Evolutionary conservation across 805 yeast genomes (phyloP), one percentile per base, ranked within the genome.

Genomic region (Lipomyces oligophaga): DNA sequence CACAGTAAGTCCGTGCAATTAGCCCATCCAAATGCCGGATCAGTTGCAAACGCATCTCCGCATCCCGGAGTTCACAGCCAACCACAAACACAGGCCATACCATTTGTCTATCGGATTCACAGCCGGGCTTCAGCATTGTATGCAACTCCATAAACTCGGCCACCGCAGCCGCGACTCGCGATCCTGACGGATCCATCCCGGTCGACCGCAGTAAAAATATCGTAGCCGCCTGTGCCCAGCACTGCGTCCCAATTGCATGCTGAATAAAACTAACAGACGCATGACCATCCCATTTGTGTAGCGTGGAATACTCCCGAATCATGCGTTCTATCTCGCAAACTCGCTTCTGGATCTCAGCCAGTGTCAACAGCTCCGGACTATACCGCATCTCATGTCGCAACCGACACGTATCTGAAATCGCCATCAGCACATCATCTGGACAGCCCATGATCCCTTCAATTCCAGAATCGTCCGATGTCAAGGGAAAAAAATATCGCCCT

Each of bases 151-250:
- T 40, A 24, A 38, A 50, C 31, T 50, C 55, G 24, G 38, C 48
- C 8, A 47, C 49, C 7, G 45, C 36, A 20, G 44, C 44, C 7
- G 42, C 39, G 22, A 47, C 39, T 4, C 52, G 45, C 4, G 46
- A 41, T 3, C 49, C 46, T 4, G 55, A 50, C 5, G 52, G 55
- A 26, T 50, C 55, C 51, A 47, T 46, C 13, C 55, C 55, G 13
- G 55, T 50, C 15, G 52, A 47, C 13, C 55, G 43, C 16, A 50
- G 33, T 16, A 50, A 40, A 34, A 48, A 41, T 22, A 50, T 43
- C 7, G 44, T 47, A 13, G 55, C 28, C 10, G 55, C 55, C 33
- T 46, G 52, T 13, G 55, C 55, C 55, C 55, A 50, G 39, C 55
- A 50, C 26, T 50, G 55, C 13, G 52, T 26, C 3, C 49, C 55